These are phyloP conservation scores for Hemileia vastatrix DNA, from an alignment of 1,284 basidiomycete species.

Conservation along the genomic window DNA sequence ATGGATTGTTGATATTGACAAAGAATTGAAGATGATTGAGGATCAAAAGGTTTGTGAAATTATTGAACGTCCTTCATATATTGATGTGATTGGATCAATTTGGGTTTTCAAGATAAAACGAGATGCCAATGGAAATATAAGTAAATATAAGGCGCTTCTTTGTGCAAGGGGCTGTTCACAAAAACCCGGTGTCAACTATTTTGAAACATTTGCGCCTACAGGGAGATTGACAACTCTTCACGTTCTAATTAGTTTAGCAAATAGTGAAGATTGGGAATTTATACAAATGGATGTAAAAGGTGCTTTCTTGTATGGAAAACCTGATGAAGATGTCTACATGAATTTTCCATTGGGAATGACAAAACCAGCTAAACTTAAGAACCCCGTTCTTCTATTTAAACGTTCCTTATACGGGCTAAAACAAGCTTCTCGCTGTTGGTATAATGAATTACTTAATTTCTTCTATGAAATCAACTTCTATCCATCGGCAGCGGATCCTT, in stretches of 20 bases:
- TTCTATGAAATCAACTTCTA: neutral
- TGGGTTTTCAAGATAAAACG: conserved; percentile 47
- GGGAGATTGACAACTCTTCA: conserved; percentile 44
- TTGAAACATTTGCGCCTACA: conserved; percentile 48
- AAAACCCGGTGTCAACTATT: conserved; percentile 47
- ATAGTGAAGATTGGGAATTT: conserved; percentile 39
- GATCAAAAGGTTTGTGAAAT: too few relatives aligned
- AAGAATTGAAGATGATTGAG: too few relatives aligned
- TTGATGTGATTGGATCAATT: too few relatives aligned
- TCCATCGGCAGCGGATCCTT: neutral
- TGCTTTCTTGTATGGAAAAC: conserved; percentile 47
- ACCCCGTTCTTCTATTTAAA: too few relatives aligned
- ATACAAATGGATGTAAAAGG: conserved; percentile 48
- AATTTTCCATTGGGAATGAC: too few relatives aligned
- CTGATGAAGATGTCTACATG: conserved; percentile 47
- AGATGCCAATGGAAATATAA: conserved; percentile 40
- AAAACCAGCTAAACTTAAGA: too few relatives aligned
- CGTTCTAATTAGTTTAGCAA: conserved; percentile 45
- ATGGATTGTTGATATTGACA: too few relatives aligned
- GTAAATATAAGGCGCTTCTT: conserved; percentile 46
- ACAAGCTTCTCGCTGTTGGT: too few relatives aligned
- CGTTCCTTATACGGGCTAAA: too few relatives aligned
- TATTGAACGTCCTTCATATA: too few relatives aligned
- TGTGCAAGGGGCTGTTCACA: conserved; percentile 50
- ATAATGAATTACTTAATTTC: too few relatives aligned